phyloP scores from a whole-genome alignment of 2,329 filamentous ascomycete species.

The Diplodia scrobiculata region DNA sequence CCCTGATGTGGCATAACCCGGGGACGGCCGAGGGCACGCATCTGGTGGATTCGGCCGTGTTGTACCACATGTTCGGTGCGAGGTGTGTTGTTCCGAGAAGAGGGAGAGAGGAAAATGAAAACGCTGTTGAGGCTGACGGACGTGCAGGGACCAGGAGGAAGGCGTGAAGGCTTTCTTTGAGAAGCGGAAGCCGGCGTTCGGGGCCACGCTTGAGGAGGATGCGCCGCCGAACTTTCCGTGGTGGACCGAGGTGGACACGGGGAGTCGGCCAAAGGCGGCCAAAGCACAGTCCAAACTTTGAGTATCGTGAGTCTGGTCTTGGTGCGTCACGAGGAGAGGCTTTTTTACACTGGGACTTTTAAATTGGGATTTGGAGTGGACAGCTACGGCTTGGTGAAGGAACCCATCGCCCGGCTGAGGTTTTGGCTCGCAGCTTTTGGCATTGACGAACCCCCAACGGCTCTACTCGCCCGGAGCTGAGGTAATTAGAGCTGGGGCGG shows the following conservation, averaged over 20 bases:
- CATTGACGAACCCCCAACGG: no score
- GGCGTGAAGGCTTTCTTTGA: slow-evolving; percentile 30
- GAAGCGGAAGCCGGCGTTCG: slow-evolving; percentile 29
- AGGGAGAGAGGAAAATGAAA: no score
- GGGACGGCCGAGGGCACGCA: slow-evolving; percentile 29
- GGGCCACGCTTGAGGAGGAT: slow-evolving; percentile 30
- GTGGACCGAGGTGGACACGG: slow-evolving; percentile 24
- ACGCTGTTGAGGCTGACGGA: neutral
- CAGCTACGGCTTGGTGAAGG: no score
- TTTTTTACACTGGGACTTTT: no score
- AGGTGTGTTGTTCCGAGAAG: neutral
- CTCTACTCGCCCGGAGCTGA: no score
- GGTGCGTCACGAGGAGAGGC: no score
- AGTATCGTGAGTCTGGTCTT: no score
- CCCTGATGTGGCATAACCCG: slow-evolving; percentile 30
- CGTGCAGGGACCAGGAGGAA: slow-evolving; percentile 8
- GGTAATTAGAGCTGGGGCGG: no score
- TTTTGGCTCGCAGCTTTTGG: no score
- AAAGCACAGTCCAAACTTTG: neutral
- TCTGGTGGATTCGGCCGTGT: slow-evolving; percentile 27
- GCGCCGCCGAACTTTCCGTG: slow-evolving; percentile 30
- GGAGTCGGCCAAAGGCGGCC: neutral
- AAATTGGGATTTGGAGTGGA: no score
- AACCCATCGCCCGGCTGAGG: no score
- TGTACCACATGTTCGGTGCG: slow-evolving; percentile 25